phyloP scores from a whole-genome alignment of 176 grass and related monocot genomes.

The Panicum miliaceum region DNA sequence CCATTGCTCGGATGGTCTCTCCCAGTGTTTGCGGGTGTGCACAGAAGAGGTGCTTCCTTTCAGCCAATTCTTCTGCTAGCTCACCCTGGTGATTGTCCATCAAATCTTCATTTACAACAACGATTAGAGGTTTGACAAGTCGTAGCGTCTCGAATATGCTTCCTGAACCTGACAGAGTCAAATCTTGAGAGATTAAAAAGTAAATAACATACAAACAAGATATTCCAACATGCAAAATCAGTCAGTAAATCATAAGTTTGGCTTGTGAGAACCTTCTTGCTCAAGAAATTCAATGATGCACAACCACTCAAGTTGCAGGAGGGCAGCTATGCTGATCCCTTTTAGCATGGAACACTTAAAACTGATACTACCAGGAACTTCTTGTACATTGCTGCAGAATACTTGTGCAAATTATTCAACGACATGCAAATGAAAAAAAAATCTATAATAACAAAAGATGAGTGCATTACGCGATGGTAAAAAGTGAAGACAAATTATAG shows the following conservation, averaged over 20 bases:
- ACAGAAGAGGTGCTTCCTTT: conserved; percentile 79
- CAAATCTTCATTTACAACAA: conserved; percentile 86
- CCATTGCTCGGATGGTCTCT: conserved; percentile 64
- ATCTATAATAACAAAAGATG: neutral
- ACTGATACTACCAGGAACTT: neutral
- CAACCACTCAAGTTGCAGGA: neutral
- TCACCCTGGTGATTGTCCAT: conserved; percentile 94
- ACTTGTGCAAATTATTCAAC: neutral
- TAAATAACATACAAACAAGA: neutral
- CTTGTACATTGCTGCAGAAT: neutral
- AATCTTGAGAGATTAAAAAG: conserved; percentile 5
- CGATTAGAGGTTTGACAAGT: conserved; percentile 68
- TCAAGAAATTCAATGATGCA: neutral
- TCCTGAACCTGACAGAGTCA: conserved; percentile 64
- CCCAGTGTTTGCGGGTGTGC: conserved; percentile 57
- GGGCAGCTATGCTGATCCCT: neutral
- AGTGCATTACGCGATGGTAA: neutral
- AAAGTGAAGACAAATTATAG: neutral
- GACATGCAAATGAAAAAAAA: neutral
- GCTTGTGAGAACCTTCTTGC: neutral
- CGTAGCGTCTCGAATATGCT: conserved; percentile 87
- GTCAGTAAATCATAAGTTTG: neutral
- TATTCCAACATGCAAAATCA: neutral
- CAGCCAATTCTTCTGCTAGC: conserved; percentile 77
- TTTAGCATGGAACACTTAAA: neutral